Base-by-base conservation (phyloP, 306 rosid genomes). In the Cajanus cajan region DNA sequence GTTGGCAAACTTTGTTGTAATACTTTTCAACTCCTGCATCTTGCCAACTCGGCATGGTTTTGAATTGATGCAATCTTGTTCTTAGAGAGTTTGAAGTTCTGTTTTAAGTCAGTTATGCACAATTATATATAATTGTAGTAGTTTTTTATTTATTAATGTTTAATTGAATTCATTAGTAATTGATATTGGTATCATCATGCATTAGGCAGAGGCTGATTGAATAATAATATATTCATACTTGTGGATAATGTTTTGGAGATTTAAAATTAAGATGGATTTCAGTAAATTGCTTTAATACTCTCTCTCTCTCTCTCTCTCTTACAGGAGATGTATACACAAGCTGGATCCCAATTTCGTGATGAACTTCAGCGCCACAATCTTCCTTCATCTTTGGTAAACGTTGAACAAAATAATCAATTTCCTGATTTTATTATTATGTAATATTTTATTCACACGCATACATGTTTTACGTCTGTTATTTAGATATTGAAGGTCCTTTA, bases 241-340 rank as follows among this genome's bases (percentile, higher is more conserved):
- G 78, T 68, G 45, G 13, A 77, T 37, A 51, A 25, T 40, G 22
- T 59, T 86, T 82, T 71, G 61, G 24, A 76, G 75, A 45, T 31
- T 68, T 69, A 65, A 52, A 80, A 80, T 44, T 31, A 33, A 45
- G 80, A 65, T 40, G 50, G 40, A 68, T 72, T 14, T 62, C 57
- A 36, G 3, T 68, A 16, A 15, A 48, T 59, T 57, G 36, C 68
- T 73, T 19, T 77, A 52, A 77, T 43, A 43, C 61, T 68, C 25
- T 39, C 77, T 72, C 44, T 74, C 14, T 64, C 2, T 18, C 4
- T 40, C n/a, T n/a, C 31, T 28, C 31, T 28, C 31, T 78, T 72
- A 22, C 89, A 96, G 99, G 99, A 96, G 85, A 96, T 96, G 99
- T 96, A 90, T 85, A 61, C 89, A 2, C 99, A 96, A 73, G 97